These are phyloP conservation scores for Phaffomyces thermotolerans DNA, from an alignment of 805 yeast genomes.

Conservation along the genomic window DNA sequence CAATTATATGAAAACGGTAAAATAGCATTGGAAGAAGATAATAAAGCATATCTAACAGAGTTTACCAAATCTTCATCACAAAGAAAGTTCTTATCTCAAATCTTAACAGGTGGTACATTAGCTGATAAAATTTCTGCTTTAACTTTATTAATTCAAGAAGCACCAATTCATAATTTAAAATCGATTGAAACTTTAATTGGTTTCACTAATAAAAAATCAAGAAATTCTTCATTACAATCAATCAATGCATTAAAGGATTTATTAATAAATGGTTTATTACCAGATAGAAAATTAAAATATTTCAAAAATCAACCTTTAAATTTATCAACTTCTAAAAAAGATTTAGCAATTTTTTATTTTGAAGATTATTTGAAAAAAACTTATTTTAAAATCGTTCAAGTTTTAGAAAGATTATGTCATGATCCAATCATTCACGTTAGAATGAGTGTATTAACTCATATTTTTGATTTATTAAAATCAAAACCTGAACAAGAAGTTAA, in stretches of 20 bases:
- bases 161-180: constrained; percentile 83
- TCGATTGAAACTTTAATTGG: constrained; percentile 72
- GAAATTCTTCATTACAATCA: constrained; percentile 89
- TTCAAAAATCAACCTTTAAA: constrained; percentile 68
- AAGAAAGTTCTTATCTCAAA: constrained; percentile 80
- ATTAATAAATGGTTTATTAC: constrained; percentile 72
- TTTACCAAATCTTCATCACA: constrained; percentile 73
- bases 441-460: constrained; percentile 64
- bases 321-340: constrained; percentile 40
- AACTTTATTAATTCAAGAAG: constrained; percentile 88
- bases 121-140: constrained; percentile 93
- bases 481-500: constrained; percentile 98
- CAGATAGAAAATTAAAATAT: constrained; percentile 73
- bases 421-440: constrained; percentile 89
- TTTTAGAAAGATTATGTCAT: constrained; percentile 74
- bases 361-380: constrained; percentile 81
- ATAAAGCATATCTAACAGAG: constrained; percentile 61
- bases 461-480: constrained; percentile 70
- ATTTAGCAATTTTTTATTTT: constrained; percentile 69
- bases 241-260: constrained; percentile 87
- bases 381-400: constrained; percentile 69
- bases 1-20: constrained; percentile 61
- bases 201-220: constrained; percentile 83
- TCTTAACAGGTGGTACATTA: constrained; percentile 86
- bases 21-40: constrained; percentile 59